Evolutionary conservation across 1,139 yeast genomes (phyloP).

Genomic region (Yamadazyma songkhlaensis): DNA sequence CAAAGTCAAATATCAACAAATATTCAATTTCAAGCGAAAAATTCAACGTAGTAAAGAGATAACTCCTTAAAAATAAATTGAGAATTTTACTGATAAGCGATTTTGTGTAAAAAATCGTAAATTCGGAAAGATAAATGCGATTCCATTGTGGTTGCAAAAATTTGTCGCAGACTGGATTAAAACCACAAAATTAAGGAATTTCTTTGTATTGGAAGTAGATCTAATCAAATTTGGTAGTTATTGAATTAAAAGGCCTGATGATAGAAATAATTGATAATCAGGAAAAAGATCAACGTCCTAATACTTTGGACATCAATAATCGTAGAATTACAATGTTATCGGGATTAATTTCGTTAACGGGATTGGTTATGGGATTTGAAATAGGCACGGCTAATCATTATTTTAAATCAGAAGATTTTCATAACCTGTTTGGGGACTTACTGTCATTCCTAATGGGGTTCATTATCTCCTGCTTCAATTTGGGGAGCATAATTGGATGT

Average conservation of each 20-base stretch:
- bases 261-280: background rate
- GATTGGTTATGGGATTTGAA: constrained; percentile 34
- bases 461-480: constrained; percentile 24
- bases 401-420: constrained; percentile 14
- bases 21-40: background rate
- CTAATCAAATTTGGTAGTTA: too few species aligned
- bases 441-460: constrained; percentile 16
- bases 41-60: background rate
- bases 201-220: too few species aligned
- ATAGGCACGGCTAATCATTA: constrained; percentile 30
- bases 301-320: constrained; percentile 3
- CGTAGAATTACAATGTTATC: constrained; percentile 4
- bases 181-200: too few species aligned
- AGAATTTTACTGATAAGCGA: constrained; percentile 2
- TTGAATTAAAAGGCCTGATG: too few species aligned
- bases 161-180: too few species aligned
- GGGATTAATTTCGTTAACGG: constrained; percentile 14
- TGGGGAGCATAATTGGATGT: constrained; percentile 30
- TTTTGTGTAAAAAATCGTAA: constrained; percentile 5
- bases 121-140: background rate
- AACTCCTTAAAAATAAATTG: constrained; percentile 1
- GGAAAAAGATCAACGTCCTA: background rate
- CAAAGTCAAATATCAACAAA: too few species aligned
- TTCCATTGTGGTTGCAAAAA: constrained; percentile 1
- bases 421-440: constrained; percentile 5